Evolutionary conservation across 345 rosid genomes (phyloP), one percentile per base, ranked within the genome.

Genomic region (Noccaea bulbosa): DNA sequence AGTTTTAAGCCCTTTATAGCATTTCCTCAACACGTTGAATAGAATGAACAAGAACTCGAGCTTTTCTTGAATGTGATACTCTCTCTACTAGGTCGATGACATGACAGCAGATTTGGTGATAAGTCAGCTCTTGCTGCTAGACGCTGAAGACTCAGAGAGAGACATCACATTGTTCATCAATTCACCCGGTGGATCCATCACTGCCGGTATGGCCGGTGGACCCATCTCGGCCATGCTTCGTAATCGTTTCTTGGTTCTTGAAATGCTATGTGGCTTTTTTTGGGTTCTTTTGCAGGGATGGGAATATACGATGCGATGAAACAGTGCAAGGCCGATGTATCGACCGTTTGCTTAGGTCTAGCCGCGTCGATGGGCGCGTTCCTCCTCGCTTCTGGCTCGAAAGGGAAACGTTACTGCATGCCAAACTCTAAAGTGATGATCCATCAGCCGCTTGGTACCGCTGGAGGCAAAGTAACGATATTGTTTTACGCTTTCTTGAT

Each of bases 231-330:
- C 16, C 68, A 39, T 15, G 2, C 10, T 6, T 55, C n/a, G 2
- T 6, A 5, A 5, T 17, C 38, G 0, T 44, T 17, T 22, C 11
- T 35, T 11, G 5, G 10, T 52, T 33, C 41, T 11, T 27, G 1
- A 30, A 38, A n/a, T 54, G 33, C 0, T 54, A 27, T 49, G 17
- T 49, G 17, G 14, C 5, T 24, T 39, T 4, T n/a, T 9, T 11
- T 17, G 20, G n/a, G 1, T 43, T 4, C 2, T 2, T 22, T 2
- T 24, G 1, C 22, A 93, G 98, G 91, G 58, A 77, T 93, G 96
- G 97, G 94, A 72, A 91, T 93, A 40, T 93, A 93, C 80, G 98
- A 91, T 84, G 92, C 94, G 35, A 93, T 93, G 94, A 93, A 93
- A 68, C 76, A 88, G 76, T 88, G 96, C 78, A 91, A 91, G 71